Evolutionary conservation across 2,329 filamentous ascomycete species (phyloP), one percentile per base, ranked within the genome.

Genomic region (Diaporthe citri): DNA sequence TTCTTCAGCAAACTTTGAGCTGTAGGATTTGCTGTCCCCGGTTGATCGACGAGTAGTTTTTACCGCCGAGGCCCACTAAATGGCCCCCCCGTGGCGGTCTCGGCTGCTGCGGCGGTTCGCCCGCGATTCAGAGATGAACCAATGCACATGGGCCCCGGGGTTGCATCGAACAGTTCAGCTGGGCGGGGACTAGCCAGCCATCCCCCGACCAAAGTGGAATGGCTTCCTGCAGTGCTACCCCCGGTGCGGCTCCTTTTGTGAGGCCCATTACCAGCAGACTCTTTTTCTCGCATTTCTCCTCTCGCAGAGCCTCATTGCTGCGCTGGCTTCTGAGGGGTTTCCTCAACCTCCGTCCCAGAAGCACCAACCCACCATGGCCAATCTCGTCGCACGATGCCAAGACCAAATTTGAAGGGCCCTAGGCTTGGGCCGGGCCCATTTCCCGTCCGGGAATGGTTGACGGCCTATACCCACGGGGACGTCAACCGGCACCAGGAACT

Each of bases 151-250:
- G 66, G 51, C 20, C 41, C 43, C 22, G 46, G 31, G 51, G 66
- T 56, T 70, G 66, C 48, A 70, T 70, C 70, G 43, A 71, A 48
- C 55, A 36, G 34, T 48, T 62, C 70, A 62, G 43, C 43, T 72
- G 43, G 46, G 25, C 36, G n/a, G 56, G 43, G 43, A 62, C 56
- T 60, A 41, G 48, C 70, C 70, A 72, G 28, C 70, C 70, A 72
- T 72, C 43, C 36, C 25, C 43, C 28, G 60, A 73, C 70, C 52
- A 67, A 76, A 62, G 59, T n/a, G 75, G 75, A 52, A 72, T 74
- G 66, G 75, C 72, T 69, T 57, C 59, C 64, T 76, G 75, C 75
- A 76, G 60, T 72, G 46, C 67, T 12, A 76, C 69, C 60, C 66
- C 67, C 74, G 56, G 52, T n/a, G 43, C 72, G 67, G 74, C 67